Base-by-base conservation (phyloP, 805 yeast species). In the Kazachstania martiniae region DNA sequence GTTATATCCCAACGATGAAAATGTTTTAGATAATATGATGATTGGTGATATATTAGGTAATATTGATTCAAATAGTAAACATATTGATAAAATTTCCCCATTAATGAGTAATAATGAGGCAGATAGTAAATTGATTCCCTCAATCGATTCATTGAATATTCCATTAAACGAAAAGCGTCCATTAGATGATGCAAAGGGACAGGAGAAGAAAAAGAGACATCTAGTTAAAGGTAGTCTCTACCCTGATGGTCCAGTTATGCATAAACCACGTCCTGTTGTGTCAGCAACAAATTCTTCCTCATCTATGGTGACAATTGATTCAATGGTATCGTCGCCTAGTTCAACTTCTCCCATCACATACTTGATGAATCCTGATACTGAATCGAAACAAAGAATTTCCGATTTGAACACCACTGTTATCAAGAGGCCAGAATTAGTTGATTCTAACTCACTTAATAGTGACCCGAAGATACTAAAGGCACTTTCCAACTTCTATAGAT, bases 401-500 rank as follows among this genome's bases (percentile, higher is more conserved):
- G 61, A 56, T 37, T 34, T 56, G 36, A 47, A 51, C 21, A 56
- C 58, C 2, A 50, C 58, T 4, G 53, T 53, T 7, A 56, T 56
- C 24, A 49, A 49, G 17, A 45, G 59, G 29, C 29, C 46, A 28
- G 18, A 30, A 29, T 28, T 31, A 25, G 31, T 28, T n/a, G 40
- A 44, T 21, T 30, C 44, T n/a, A 40, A 41, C 28, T 33, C 43
- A 10, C 28, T 53, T 4, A 51, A 50, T 31, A 52, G 46, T 15
- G 58, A 55, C 36, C 48, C 54, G 8, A 39, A 39, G 19, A 46
- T 56, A 12, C 33, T 56, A 9, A 43, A 49, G 29, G 44, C 58
- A 12, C 38, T 58, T n/a, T 55, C 59, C 3, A 53, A 56, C 33
- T 47, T 75, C 47, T 75, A 74, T 49, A 65, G 64, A n/a, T 74